Conservation (phyloP, 495 filamentous ascomycete genomes). For the Zalerion maritima region DNA sequence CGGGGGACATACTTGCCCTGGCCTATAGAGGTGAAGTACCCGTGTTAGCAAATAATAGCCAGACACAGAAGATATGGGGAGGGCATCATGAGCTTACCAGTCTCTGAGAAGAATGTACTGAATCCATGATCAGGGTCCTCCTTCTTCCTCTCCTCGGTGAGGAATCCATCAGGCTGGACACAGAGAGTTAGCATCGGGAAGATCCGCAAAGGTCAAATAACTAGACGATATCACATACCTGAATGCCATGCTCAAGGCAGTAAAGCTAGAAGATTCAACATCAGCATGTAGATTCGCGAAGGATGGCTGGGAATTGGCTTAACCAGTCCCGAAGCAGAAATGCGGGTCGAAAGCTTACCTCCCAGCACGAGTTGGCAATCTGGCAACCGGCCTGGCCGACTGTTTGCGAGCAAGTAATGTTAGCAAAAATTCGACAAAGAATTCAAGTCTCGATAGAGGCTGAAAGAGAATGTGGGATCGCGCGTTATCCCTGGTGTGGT, state of each 20-base stretch:
- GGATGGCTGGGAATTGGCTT: slow-evolving; percentile 2
- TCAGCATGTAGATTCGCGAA: slow-evolving; percentile 10
- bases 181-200: slow-evolving; percentile 1
- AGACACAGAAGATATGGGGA: too few relatives aligned
- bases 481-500: too few relatives aligned
- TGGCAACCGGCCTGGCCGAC: slow-evolving; percentile 99
- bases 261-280: slow-evolving; percentile 55
- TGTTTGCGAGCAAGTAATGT: slow-evolving; percentile 29
- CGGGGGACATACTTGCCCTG: slow-evolving; percentile 98
- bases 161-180: slow-evolving; percentile 84
- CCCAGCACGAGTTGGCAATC: slow-evolving; percentile 99
- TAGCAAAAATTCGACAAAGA: slow-evolving; percentile 7
- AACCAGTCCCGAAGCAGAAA: slow-evolving; percentile 9
- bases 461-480: too few relatives aligned
- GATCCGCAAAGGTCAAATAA: slow-evolving; percentile 2
- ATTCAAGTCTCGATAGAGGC: slow-evolving; percentile 5
- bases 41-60: background rate
- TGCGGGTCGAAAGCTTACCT: slow-evolving; percentile 68
- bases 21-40: slow-evolving; percentile 35
- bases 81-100: slow-evolving; percentile 49
- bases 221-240: slow-evolving; percentile 45
- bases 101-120: slow-evolving; percentile 99
- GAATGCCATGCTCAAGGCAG: slow-evolving; percentile 98
- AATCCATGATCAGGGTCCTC: slow-evolving; percentile 91
- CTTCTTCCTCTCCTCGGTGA: slow-evolving; percentile 94